Evolutionary conservation across 768 basidiomycete species (phyloP), one percentile per base, ranked within the genome.

Genomic region (Tylopilus subfusipes): DNA sequence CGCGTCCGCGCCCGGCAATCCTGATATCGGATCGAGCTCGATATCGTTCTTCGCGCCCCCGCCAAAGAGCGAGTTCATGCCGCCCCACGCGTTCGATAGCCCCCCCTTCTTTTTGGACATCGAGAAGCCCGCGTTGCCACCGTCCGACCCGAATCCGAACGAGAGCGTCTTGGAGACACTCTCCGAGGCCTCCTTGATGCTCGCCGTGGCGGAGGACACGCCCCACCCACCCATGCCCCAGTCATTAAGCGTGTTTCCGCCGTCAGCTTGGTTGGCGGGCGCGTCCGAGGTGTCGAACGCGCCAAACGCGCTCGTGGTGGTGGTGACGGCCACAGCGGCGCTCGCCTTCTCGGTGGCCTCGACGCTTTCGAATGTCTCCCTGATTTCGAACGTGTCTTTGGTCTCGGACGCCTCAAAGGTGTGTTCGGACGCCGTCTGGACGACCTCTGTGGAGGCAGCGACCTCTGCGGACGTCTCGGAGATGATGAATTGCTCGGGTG

Each of bases 401-500:
- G 18, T 49, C 52, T 38, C 31, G 14, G 53, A 53, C n/a, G 13
- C 5, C 33, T 69, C 59, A 13, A 51, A 1, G 2, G 13, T 45
- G 10, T 57, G 39, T 31, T 67, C 59, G 14, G 34, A 12, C 8
- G 9, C 39, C 7, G 53, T 21, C 31, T 64, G 58, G 21, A 44
- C 6, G 3, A 49, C 3, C 42, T 62, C 56, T 1, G 52, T 14
- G 18, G 33, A 27, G 30, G 31, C 2, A 1, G 9, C 18, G 11
- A 31, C 5, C 29, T 52, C 59, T n/a, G 19, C 47, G 21, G 33
- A 18, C 13, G 53, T 25, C 33, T 48, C 67, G 12, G 19, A 34
- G 16, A 27, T 12, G 30, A 27, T 9, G 38, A 64, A 45, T n/a
- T 61, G 55, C 7, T 70, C 64, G 25, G 54, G 51, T 10, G 70